Evolutionary conservation across 2,329 filamentous ascomycete genomes (phyloP), one percentile per base, ranked within the genome.

Genomic region (Pyrenochaeta sp.): DNA sequence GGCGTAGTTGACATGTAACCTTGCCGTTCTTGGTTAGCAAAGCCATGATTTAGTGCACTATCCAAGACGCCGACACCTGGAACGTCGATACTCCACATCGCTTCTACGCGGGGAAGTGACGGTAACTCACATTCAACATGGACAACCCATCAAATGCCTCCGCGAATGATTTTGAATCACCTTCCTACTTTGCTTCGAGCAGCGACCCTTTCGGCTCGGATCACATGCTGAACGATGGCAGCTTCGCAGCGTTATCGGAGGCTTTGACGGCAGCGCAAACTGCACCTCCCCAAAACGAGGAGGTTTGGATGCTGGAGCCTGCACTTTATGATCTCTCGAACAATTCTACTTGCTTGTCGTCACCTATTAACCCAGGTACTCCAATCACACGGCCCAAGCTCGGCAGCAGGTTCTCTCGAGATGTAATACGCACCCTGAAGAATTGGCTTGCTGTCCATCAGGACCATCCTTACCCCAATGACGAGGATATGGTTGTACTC

Each of bases 381-480:
- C 54, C 53, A 4, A 42, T 54, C 14, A 39, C 53, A 1, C 45
- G 55, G 18, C 58, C 60, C 1, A 63, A 63, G 35, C 58, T 63
- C 12, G 60, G 60, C 15, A 63, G 58, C 17, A 64, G 67, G 17
- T 70, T 70, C 45, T 68, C 66, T 2, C 50, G 58, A 45, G 59
- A 62, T 36, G 64, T 69, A 7, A 60, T 71, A 12, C 55, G 60
- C 17, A 62, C 59, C 4, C 42, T 71, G 39, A 67, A 64, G 41
- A 56, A 59, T 7, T 71, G 68, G 68, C 58, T 69, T 1, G 56
- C 45, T 21, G 47, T 58, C 45, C 66, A 69, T 40, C 57, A 58
- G 12, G 44, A 56, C 6, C 54, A 66, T 39, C 67, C 67, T 6
- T 70, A 70, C 21, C 67, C 67, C 1, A 60, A 46, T 14, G 62